Conservation (phyloP, 108 stramenopile genomes). For the Nitzschia palea region DNA sequence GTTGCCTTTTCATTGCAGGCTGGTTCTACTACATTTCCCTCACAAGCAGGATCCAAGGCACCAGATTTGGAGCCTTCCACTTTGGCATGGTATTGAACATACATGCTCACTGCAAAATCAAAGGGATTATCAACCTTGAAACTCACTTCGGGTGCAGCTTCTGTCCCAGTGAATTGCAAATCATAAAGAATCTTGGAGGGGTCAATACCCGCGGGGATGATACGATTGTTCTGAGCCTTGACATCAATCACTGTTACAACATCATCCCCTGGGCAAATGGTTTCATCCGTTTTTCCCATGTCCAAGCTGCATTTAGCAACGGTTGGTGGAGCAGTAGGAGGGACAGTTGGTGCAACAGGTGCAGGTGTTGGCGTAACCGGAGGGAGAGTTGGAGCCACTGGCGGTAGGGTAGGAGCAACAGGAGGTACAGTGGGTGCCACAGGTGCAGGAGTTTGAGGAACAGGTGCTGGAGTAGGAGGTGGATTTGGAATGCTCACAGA, state of each 20-base stretch:
- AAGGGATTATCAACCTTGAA: slow-evolving; percentile 9
- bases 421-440: neutral
- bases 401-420: neutral
- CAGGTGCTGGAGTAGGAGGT: neutral
- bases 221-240: neutral
- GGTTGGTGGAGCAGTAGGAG: neutral
- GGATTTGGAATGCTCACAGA: neutral
- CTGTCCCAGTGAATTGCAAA: neutral
- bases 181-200: neutral
- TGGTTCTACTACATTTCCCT: neutral
- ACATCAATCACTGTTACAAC: neutral
- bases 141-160: neutral
- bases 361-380: neutral
- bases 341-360: slow-evolving; percentile 5
- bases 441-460: neutral
- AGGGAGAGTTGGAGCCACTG: neutral
- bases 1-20: neutral
- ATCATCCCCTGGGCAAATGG: neutral
- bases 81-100: slow-evolving; percentile 6
- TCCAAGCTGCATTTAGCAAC: neutral
- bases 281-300: neutral
- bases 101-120: neutral
- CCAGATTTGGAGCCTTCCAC: neutral
- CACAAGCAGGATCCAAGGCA: slow-evolving; percentile 1
- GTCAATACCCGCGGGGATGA: neutral